phyloP scores from a whole-genome alignment of 108 stramenopile species.

The Hondaea fermentalgiana region DNA sequence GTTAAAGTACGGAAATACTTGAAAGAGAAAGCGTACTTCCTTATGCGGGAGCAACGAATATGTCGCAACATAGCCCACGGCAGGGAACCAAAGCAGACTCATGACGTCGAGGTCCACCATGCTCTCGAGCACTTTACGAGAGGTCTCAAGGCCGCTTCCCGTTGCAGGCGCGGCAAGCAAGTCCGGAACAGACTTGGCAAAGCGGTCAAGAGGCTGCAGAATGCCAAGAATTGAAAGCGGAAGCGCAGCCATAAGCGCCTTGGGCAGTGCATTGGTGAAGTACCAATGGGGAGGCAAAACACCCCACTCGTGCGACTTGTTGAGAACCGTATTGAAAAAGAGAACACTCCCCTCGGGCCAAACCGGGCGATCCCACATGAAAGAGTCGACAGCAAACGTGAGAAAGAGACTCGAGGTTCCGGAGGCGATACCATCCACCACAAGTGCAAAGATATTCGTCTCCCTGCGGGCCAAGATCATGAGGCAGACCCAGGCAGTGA shows the following conservation, averaged over 20 bases:
- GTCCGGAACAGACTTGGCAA: constrained; percentile 21
- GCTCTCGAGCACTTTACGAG: background rate
- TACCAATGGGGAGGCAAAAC: constrained; percentile 86
- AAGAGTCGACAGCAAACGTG: constrained; percentile 74
- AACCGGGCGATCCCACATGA: constrained; percentile 73
- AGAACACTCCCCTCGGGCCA: constrained; percentile 97
- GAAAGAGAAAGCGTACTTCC: constrained; percentile 87
- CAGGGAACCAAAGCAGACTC: constrained; percentile 47
- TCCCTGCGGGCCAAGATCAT: constrained; percentile 51
- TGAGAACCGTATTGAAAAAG: constrained; percentile 85
- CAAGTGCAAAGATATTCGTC: constrained; percentile 49
- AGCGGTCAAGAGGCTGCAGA: background rate
- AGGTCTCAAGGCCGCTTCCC: background rate
- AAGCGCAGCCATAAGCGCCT: constrained; percentile 58
- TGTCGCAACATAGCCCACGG: constrained; percentile 60
- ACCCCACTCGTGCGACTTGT: constrained; percentile 89
- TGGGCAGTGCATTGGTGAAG: constrained; percentile 67
- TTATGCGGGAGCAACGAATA: constrained; percentile 86
- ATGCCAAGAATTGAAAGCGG: constrained; percentile 21
- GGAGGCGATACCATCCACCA: constrained; percentile 56
- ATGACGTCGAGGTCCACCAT: constrained; percentile 8
- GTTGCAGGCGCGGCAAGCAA: background rate
- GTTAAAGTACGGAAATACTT: constrained; percentile 73
- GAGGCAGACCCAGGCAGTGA: constrained; percentile 69
- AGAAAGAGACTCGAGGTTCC: constrained; percentile 52